Conservation (phyloP, 208 protist genomes). For the Leishmania braziliensis region DNA sequence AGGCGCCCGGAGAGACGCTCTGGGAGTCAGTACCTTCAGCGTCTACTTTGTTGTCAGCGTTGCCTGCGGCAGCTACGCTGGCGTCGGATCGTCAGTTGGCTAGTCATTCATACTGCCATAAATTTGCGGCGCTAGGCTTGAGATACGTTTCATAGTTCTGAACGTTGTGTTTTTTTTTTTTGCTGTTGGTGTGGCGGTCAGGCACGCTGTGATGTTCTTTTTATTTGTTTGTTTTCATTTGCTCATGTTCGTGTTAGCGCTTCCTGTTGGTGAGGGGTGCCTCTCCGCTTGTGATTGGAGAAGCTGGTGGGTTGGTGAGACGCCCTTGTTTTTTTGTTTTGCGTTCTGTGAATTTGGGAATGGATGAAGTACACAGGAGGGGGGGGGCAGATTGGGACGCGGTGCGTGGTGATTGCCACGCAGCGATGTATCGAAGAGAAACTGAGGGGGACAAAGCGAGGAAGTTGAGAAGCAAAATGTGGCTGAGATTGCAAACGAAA, state of each 20-base stretch:
- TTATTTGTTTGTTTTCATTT: too few relatives aligned
- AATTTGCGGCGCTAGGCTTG: not conserved
- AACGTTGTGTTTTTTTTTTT: not conserved
- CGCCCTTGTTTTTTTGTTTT: not conserved
- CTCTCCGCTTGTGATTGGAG: not conserved
- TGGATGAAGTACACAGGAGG: too few relatives aligned
- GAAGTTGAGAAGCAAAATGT: not conserved
- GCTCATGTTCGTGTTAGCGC: not conserved
- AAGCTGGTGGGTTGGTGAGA: not conserved
- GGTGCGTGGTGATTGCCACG: not conserved
- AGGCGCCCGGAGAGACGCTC: not conserved
- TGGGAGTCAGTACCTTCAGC: not conserved
- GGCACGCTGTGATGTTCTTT: too few relatives aligned
- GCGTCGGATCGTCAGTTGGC: not conserved
- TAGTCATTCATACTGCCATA: conserved; percentile 1
- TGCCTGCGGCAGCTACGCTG: not conserved
- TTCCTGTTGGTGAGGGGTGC: not conserved
- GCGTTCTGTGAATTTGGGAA: not conserved
- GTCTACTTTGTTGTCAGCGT: not conserved
- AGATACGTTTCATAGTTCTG: not conserved
- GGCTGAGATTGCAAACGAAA: not conserved
- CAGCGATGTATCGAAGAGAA: not conserved
- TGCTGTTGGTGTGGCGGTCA: too few relatives aligned
- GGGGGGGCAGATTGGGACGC: not conserved
- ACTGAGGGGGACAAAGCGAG: not conserved